Conservation (phyloP, 2,329 filamentous ascomycete genomes). For the Nannizzia gypsea region DNA sequence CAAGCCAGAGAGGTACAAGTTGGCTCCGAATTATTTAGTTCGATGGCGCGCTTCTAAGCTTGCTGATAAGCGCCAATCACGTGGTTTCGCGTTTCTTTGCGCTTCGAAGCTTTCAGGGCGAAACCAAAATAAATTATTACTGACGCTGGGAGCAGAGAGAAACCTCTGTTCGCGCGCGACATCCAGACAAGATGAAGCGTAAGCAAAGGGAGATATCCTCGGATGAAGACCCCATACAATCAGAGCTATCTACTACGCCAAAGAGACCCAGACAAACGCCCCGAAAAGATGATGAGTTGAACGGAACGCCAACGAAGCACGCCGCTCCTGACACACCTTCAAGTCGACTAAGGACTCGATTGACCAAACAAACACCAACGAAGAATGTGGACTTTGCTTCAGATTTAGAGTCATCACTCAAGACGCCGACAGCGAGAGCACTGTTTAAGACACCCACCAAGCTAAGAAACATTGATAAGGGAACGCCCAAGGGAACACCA, state of each 20-base stretch:
- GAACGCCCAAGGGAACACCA: constrained; percentile 39
- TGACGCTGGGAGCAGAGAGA: neutral
- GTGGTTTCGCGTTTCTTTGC: neutral
- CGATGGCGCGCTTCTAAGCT: neutral
- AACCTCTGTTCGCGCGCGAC: neutral
- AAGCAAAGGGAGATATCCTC: constrained; percentile 28
- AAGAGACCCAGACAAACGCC: constrained; percentile 26
- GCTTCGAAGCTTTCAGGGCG: neutral
- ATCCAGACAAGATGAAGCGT: constrained; percentile 27
- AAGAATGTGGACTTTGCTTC: constrained; percentile 25
- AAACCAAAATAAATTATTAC: neutral
- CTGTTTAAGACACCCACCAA: constrained; percentile 34
- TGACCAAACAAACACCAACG: constrained; percentile 18
- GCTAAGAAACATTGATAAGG: constrained; percentile 8
- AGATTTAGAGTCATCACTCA: constrained; percentile 28
- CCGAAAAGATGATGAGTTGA: constrained; percentile 16
- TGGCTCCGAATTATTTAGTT: neutral
- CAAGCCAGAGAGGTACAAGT: neutral
- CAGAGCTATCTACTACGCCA: constrained; percentile 27
- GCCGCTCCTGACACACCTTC: constrained; percentile 14
- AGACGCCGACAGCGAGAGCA: constrained; percentile 26
- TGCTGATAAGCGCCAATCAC: neutral
- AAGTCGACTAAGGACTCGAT: constrained; percentile 19
- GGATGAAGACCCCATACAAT: constrained; percentile 24
- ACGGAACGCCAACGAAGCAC: constrained; percentile 13